Conservation (phyloP, 1,284 basidiomycete species). For the Moesziomyces sp. region DNA sequence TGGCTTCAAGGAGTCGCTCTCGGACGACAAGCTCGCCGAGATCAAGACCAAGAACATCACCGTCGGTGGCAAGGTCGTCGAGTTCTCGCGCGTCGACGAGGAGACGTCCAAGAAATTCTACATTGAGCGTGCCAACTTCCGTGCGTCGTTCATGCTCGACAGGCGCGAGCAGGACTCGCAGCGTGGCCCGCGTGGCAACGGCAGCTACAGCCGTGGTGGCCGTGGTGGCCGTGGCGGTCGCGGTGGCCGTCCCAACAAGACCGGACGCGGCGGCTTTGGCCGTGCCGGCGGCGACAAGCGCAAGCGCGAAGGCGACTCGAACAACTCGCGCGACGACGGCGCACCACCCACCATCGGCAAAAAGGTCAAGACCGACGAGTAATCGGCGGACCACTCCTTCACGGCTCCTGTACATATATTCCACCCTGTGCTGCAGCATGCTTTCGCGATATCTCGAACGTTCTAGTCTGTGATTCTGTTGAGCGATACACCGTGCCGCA, state of each 20-base stretch:
- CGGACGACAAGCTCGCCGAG: slow-evolving; percentile 70
- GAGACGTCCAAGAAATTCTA: slow-evolving; percentile 79
- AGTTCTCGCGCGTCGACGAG: slow-evolving; percentile 70
- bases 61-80: slow-evolving; percentile 68
- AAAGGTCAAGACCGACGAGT: slow-evolving; percentile 45
- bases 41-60: slow-evolving; percentile 69
- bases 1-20: slow-evolving; percentile 68
- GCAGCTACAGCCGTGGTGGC: slow-evolving; percentile 64
- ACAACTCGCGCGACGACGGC: slow-evolving; percentile 19
- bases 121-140: slow-evolving; percentile 76
- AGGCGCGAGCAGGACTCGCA: slow-evolving; percentile 53
- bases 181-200: slow-evolving; percentile 72
- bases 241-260: slow-evolving; percentile 39
- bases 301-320: slow-evolving; percentile 43
- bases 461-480: neutral
- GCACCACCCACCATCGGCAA: slow-evolving; percentile 45
- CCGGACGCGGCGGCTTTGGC: slow-evolving; percentile 60
- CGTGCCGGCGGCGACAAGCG: slow-evolving; percentile 54
- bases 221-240: slow-evolving; percentile 67
- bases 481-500: too few species aligned
- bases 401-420: slow-evolving; percentile 8
- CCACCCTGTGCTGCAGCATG: neutral
- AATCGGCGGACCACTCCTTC: neutral
- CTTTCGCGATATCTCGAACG: neutral
- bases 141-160: slow-evolving; percentile 70